A percentile compares a stretch with the other conserved stretches of the same genome.
phyloP scores from a whole-genome alignment of 768 basidiomycete genomes.

The Chlorophyllum brunneum region DNA sequence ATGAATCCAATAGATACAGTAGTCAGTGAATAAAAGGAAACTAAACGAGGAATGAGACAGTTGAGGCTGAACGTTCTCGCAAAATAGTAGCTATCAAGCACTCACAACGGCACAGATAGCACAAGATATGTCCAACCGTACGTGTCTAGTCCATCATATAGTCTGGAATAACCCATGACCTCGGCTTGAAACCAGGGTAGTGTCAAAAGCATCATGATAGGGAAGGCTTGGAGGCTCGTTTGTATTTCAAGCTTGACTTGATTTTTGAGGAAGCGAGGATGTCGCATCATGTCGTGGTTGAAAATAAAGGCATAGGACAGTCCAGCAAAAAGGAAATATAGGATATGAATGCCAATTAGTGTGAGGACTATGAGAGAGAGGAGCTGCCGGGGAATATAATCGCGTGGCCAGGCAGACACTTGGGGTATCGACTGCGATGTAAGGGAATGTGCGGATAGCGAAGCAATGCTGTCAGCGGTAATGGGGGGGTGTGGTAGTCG shows the following conservation, averaged over 20 bases:
- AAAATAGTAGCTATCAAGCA: slow-evolving; percentile 13
- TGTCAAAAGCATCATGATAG: slow-evolving; percentile 77
- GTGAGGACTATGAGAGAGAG: slow-evolving; percentile 71
- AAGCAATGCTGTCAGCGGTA: slow-evolving; percentile 30
- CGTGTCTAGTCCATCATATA: slow-evolving; percentile 77
- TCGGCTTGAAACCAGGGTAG: slow-evolving; percentile 94
- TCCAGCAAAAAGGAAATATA: slow-evolving; percentile 89
- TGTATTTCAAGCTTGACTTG: slow-evolving; percentile 83
- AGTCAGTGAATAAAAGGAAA: slow-evolving; percentile 63
- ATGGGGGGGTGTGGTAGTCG: slow-evolving; percentile 56
- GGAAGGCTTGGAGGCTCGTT: slow-evolving; percentile 72
- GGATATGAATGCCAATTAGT: slow-evolving; percentile 70
- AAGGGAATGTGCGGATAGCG: slow-evolving; percentile 17
- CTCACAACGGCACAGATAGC: slow-evolving; percentile 67
- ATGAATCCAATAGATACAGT: slow-evolving; percentile 96
- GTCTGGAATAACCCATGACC: slow-evolving; percentile 74
- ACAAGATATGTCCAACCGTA: slow-evolving; percentile 76
- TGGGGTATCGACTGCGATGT: slow-evolving; percentile 27
- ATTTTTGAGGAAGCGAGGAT: slow-evolving; percentile 89
- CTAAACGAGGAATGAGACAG: slow-evolving; percentile 19
- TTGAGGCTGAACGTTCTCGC: not conserved
- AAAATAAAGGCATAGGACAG: slow-evolving; percentile 84
- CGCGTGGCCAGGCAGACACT: slow-evolving; percentile 80
- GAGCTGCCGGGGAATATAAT: slow-evolving; percentile 76
- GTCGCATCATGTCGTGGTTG: slow-evolving; percentile 93